These are phyloP conservation scores for Saturnispora sanitii DNA, from an alignment of 805 yeast genomes.

Conservation along the genomic window DNA sequence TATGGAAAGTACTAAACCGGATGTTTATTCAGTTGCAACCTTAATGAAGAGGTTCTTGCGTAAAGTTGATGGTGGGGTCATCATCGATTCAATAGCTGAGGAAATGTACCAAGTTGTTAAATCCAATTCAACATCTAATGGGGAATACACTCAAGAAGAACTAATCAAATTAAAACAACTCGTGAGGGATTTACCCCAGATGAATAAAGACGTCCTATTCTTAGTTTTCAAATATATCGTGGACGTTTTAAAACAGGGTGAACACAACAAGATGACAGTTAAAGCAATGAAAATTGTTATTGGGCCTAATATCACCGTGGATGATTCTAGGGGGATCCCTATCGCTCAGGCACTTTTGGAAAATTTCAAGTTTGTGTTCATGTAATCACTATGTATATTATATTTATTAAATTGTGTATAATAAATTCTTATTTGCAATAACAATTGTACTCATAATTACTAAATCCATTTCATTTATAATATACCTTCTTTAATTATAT, in stretches of 20 bases:
- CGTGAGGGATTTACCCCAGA: constrained; percentile 37
- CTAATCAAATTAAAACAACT: constrained; percentile 21
- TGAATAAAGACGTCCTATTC: constrained; percentile 50
- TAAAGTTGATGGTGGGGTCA: constrained; percentile 64
- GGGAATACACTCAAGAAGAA: background rate
- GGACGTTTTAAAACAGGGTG: constrained; percentile 50
- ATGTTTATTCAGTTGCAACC: constrained; percentile 83
- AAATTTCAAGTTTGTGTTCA: constrained; percentile 22
- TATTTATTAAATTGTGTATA: too few species aligned
- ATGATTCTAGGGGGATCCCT: constrained; percentile 26
- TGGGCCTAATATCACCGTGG: constrained; percentile 26
- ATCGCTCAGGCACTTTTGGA: constrained; percentile 23
- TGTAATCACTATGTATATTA: too few species aligned
- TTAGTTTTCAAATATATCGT: constrained; percentile 60
- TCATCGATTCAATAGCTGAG: constrained; percentile 35
- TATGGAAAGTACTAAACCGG: constrained; percentile 44
- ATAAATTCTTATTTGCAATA: too few species aligned
- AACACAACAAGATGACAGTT: constrained; percentile 72
- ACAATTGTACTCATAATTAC: too few species aligned
- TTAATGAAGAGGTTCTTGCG: constrained; percentile 73
- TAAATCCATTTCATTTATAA: too few species aligned
- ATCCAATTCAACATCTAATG: background rate
- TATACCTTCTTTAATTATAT: too few species aligned
- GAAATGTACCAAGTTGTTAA: constrained; percentile 28
- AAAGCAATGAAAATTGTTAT: constrained; percentile 43